A percentile compares a stretch with the other conserved stretches of the same genome.
phyloP scores from a whole-genome alignment of 768 basidiomycete genomes.

The Kwoniella pini region DNA sequence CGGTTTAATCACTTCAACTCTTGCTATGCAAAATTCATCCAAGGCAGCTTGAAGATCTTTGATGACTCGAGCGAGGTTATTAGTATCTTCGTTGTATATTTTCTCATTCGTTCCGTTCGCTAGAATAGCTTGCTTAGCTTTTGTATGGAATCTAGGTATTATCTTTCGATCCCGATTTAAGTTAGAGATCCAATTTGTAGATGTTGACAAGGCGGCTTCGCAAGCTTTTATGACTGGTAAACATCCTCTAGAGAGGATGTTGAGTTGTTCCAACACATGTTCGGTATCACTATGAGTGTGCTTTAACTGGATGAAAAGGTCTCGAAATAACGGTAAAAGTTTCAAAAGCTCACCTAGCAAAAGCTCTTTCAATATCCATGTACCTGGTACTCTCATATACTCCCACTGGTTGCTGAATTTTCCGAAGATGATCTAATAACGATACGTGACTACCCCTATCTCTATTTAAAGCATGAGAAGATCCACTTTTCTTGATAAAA shows the following conservation, averaged over 20 bases:
- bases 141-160: neutral
- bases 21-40: slow-evolving; percentile 23
- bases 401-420: slow-evolving; percentile 48
- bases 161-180: slow-evolving; percentile 32
- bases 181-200: slow-evolving; percentile 31
- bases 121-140: neutral
- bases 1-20: slow-evolving; percentile 40
- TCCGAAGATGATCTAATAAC: slow-evolving; percentile 44
- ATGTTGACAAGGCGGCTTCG: slow-evolving; percentile 20
- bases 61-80: slow-evolving; percentile 12
- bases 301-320: too few species aligned
- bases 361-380: slow-evolving; percentile 47
- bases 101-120: slow-evolving; percentile 12
- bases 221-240: slow-evolving; percentile 35
- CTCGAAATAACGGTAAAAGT: too few species aligned
- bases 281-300: slow-evolving; percentile 42
- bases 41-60: slow-evolving; percentile 31
- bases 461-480: slow-evolving; percentile 17
- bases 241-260: slow-evolving; percentile 34
- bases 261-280: slow-evolving; percentile 41
- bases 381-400: slow-evolving; percentile 51
- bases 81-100: neutral
- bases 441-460: slow-evolving; percentile 38
- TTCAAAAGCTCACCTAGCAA: slow-evolving; percentile 28
- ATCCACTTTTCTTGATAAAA: slow-evolving; percentile 21